These are phyloP conservation scores for Trichosporon faecale DNA, from an alignment of 1,284 basidiomycete genomes.

Conservation along the genomic window DNA sequence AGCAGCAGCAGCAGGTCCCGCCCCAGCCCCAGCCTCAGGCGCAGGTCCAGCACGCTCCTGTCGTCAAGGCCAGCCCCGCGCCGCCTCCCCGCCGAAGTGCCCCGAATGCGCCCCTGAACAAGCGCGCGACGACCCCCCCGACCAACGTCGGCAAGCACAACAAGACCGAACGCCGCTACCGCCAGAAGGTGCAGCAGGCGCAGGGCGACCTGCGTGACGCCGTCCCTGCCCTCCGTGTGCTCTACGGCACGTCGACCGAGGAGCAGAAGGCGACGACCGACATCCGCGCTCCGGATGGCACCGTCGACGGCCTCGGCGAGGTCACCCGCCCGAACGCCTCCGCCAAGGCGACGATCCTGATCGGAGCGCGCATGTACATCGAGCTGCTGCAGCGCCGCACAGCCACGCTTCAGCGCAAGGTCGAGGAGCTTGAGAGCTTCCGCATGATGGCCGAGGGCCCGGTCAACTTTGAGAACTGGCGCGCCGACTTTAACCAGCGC, in stretches of 20 bases:
- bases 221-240: slow-evolving; percentile 48
- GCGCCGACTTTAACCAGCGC: slow-evolving; percentile 37
- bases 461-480: slow-evolving; percentile 36
- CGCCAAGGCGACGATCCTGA: slow-evolving; percentile 51
- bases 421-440: slow-evolving; percentile 40
- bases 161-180: slow-evolving; percentile 52
- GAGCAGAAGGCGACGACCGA: slow-evolving; percentile 47
- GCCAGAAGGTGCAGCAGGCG: slow-evolving; percentile 52
- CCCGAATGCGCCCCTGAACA: slow-evolving; percentile 26
- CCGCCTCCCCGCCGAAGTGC: slow-evolving; percentile 27
- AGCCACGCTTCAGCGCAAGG: slow-evolving; percentile 39
- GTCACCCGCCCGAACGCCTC: slow-evolving; percentile 49
- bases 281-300: slow-evolving; percentile 43
- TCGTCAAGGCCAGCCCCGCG: neutral
- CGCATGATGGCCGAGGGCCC: slow-evolving; percentile 38
- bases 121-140: slow-evolving; percentile 13
- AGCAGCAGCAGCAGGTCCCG: neutral
- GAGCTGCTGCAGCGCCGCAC: slow-evolving; percentile 46
- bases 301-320: slow-evolving; percentile 50
- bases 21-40: neutral
- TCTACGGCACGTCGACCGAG: slow-evolving; percentile 50
- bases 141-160: slow-evolving; percentile 49
- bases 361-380: slow-evolving; percentile 51
- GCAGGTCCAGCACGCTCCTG: slow-evolving; percentile 1
- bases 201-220: slow-evolving; percentile 51